Conservation (phyloP, 2,329 filamentous ascomycete species). For the Cercospora nicotianae region DNA sequence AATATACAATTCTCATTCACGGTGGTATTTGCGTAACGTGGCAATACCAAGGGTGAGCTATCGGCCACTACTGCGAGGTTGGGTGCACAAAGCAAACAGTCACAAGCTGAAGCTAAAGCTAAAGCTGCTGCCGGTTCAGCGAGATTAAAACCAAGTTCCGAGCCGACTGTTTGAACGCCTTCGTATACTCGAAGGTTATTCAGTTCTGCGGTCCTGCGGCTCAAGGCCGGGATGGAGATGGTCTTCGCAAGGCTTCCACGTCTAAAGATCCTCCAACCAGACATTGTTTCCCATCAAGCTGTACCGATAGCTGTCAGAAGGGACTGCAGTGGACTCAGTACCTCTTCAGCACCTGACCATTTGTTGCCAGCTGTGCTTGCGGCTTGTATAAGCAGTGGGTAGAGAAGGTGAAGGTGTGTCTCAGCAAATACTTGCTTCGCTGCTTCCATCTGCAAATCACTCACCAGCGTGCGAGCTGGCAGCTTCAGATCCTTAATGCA, state of each 20-base stretch:
- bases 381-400: conserved; percentile 71
- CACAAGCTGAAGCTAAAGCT: neutral
- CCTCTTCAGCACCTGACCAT: conserved; percentile 58
- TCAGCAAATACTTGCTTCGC: conserved; percentile 40
- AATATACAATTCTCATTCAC: conserved; percentile 35
- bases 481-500: conserved; percentile 67
- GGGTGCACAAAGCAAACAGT: neutral
- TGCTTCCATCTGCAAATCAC: neutral
- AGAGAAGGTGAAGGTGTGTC: conserved; percentile 78
- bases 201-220: neutral
- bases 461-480: conserved; percentile 52
- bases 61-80: neutral
- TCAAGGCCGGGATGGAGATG: neutral
- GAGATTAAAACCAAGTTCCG: neutral
- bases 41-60: conserved; percentile 37
- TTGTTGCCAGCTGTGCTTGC: conserved; percentile 61
- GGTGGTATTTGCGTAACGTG: conserved; percentile 34
- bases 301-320: conserved; percentile 38
- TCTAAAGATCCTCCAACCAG: neutral
- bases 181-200: neutral
- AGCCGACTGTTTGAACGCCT: neutral
- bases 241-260: neutral
- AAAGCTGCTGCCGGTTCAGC: neutral
- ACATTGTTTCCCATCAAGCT: neutral
- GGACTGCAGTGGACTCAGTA: conserved; percentile 42